Percentiles rank a stretch among this genome's conserved stretches.
Evolutionary conservation across 2,329 filamentous ascomycete genomes (phyloP).

Genomic region (Ophiostoma populinum): DNA sequence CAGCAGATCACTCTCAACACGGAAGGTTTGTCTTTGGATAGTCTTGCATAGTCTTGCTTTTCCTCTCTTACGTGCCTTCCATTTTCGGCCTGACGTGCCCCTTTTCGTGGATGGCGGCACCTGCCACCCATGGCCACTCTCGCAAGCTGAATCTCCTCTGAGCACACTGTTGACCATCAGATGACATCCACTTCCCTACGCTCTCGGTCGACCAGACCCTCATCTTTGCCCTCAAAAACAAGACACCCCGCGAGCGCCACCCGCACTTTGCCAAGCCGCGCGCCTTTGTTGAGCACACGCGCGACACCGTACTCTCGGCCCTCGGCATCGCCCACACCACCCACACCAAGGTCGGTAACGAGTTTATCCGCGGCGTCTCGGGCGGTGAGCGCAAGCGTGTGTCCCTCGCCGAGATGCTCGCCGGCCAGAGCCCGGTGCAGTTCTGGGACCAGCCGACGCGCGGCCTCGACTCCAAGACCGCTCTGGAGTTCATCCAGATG

Average conservation of each 20-base stretch:
- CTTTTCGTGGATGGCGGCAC: too few relatives aligned
- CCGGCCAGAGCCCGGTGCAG: conserved; percentile 41
- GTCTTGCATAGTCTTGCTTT: too few relatives aligned
- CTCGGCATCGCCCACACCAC: conserved; percentile 57
- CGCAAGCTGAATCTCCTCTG: conserved; percentile 84
- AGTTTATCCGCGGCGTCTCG: conserved; percentile 57
- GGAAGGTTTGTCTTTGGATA: conserved; percentile 28
- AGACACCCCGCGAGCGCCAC: conserved; percentile 48
- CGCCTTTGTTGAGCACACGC: conserved; percentile 37
- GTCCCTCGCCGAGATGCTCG: conserved; percentile 43
- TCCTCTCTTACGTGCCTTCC: conserved; percentile 24
- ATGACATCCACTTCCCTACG: conserved; percentile 73
- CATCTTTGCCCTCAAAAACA: conserved; percentile 57
- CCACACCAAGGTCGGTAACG: conserved; percentile 60
- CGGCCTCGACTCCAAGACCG: conserved; percentile 59
- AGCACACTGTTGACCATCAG: conserved; percentile 51
- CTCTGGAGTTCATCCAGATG: conserved; percentile 57
- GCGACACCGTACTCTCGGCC: conserved; percentile 59
- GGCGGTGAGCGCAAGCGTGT: conserved; percentile 58
- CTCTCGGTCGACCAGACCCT: conserved; percentile 64
- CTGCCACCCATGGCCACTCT: too few relatives aligned
- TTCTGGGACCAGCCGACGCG: conserved; percentile 59
- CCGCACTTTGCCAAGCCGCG: conserved; percentile 39
- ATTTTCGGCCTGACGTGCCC: too few relatives aligned
- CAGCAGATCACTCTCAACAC: conserved; percentile 38